Base-by-base conservation (phyloP, 345 rosid species). In the Erodium maritimum region DNA sequence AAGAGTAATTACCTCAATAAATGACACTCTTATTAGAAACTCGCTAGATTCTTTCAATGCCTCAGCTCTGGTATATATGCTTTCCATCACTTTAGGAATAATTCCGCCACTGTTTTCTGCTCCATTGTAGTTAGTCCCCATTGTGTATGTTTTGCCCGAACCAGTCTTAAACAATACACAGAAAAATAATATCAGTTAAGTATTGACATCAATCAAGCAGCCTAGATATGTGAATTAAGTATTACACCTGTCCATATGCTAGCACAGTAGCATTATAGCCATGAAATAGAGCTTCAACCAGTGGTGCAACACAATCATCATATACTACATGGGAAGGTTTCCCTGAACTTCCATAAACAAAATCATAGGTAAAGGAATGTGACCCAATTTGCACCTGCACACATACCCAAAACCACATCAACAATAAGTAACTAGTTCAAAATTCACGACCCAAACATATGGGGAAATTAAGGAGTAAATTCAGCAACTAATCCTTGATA, bases 231-330 rank as follows among this genome's bases (percentile, higher is more conserved):
- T 54, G 25, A 37, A 34, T n/a, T 8, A 5, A 63, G 21, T 17
- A 50, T 19, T 50, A n/a, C 61, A 93, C 99, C 95, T 85, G 99
- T 50, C 99, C 99, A 24, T 93, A 93, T 19, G 99, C 99, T 0
- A 93, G 89, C 61, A 89, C 95, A 0, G 99, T 93, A 8, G 99
- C 99, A 54, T 89, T 93, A 25, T 93, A 89, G 45, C 99, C 99
- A 71, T 68, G 78, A 48, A 85, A 82, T 2, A 93, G 68, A 0
- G 99, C 99, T 17, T 87, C 99, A 13, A 93, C 88, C 4, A 93
- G 83, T 1, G 97, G 95, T 60, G 95, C 87, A 19, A 83, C 94
- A 24, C 94, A 85, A 56, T 83, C 90, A 34, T 79, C 69, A 19
- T 77, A 93, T 21, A 93, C 70, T 11, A 61, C 52, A 8, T 69